These are phyloP conservation scores for Epichloe coenophiala DNA, from an alignment of 2,329 filamentous ascomycete species.

Conservation along the genomic window DNA sequence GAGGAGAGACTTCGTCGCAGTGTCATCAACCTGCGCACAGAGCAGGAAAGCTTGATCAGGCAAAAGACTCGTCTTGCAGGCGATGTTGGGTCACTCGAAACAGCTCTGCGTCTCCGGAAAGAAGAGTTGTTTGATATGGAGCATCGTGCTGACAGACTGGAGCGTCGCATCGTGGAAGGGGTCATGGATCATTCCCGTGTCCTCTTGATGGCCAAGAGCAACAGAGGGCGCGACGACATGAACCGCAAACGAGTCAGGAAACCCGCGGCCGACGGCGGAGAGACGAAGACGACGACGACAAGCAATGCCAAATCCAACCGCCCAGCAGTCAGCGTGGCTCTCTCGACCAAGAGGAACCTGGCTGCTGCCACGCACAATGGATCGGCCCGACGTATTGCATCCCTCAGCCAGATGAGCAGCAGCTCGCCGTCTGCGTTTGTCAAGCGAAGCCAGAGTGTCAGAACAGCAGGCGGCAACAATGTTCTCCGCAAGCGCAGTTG, in stretches of 20 bases:
- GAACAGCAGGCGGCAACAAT: slow-evolving; percentile 40
- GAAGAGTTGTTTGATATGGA: slow-evolving; percentile 92
- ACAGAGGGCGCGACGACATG: slow-evolving; percentile 40
- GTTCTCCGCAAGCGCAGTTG: slow-evolving; percentile 56
- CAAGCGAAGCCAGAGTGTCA: slow-evolving; percentile 67
- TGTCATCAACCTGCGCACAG: slow-evolving; percentile 45
- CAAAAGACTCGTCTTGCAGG: slow-evolving; percentile 71
- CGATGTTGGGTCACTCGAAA: slow-evolving; percentile 84
- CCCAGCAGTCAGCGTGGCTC: slow-evolving; percentile 37
- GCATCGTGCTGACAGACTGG: slow-evolving; percentile 70
- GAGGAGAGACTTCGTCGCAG: slow-evolving; percentile 39
- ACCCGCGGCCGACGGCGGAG: slow-evolving; percentile 13
- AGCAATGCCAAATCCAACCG: slow-evolving; percentile 10
- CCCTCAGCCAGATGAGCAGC: slow-evolving; percentile 76
- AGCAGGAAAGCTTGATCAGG: slow-evolving; percentile 61
- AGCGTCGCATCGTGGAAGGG: slow-evolving; percentile 85
- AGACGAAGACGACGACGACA: background rate
- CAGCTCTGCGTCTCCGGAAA: slow-evolving; percentile 72
- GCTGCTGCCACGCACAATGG: slow-evolving; percentile 33
- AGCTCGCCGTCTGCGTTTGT: slow-evolving; percentile 53
- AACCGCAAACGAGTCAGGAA: slow-evolving; percentile 43
- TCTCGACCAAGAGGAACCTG: slow-evolving; percentile 37
- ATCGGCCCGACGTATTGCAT: slow-evolving; percentile 69
- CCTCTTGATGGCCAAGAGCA: slow-evolving; percentile 62
- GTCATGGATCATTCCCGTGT: slow-evolving; percentile 93